Base-by-base conservation (phyloP, 768 basidiomycete genomes). In the Serendipita vermifera region DNA sequence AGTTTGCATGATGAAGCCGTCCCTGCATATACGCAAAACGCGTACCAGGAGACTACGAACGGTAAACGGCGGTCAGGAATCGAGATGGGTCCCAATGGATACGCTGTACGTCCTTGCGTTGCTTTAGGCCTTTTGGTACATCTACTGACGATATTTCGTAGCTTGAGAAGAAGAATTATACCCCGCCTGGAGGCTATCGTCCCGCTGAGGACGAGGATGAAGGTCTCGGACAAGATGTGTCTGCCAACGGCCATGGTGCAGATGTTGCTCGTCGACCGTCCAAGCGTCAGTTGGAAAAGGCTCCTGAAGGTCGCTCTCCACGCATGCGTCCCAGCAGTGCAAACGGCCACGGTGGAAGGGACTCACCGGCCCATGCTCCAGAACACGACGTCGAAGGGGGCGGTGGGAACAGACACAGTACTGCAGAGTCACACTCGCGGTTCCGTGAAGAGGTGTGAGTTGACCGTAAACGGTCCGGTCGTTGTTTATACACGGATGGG, bases 251-350 rank as follows among this genome's bases (percentile, higher is more conserved):
- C 5, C 67, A 65, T 1, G 70, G 68, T 15, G 65, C 67, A 13
- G 68, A 63, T 31, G 60, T 73, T 40, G 65, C 71, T 17, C 71
- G 76, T 38, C 69, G 73, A 48, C 70, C 74, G 22, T 82, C 78
- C 63, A 72, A 75, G 62, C 77, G 85, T 41, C 81, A 78, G 63
- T 75, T 79, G 68, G 86, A 85, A 65, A 85, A 86, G 69, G 82
- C 84, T 7, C 82, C 84, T 0, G 83, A 81, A 63, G 78, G 77
- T 4, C 73, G 74, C 17, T 38, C 59, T 7, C 75, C 73, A 9
- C 74, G 46, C 15, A 6, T 51, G 7, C 22, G 9, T 6, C 22
- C 46, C 5, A 29, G n/a, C n/a, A n/a, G n/a, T n/a, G n/a, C n/a
- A n/a, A n/a, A n/a, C n/a, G n/a, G n/a, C n/a, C n/a, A n/a, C n/a